phyloP scores from a whole-genome alignment of 1,139 yeast species.

The Yamadazyma sp. region DNA sequence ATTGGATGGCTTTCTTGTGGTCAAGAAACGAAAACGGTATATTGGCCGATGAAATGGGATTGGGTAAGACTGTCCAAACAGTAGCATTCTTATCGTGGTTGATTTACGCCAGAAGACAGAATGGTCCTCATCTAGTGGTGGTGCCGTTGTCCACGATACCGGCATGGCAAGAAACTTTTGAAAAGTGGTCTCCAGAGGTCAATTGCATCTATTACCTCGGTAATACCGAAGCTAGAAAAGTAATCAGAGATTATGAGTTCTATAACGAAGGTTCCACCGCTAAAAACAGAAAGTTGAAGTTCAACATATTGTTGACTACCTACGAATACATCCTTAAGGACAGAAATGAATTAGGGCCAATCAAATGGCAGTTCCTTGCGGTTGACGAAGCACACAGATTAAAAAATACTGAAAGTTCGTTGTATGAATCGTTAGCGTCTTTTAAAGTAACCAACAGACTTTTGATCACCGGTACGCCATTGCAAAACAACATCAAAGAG shows the following conservation, averaged over 20 bases:
- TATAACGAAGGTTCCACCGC: conserved; percentile 26
- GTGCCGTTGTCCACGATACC: conserved; percentile 97
- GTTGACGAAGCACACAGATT: conserved; percentile 98
- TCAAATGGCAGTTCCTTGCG: conserved; percentile 95
- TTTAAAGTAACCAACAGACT: conserved; percentile 83
- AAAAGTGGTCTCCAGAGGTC: conserved; percentile 95
- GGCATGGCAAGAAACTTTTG: conserved; percentile 99
- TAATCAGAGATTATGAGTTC: conserved; percentile 83
- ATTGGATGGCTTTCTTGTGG: conserved; percentile 99
- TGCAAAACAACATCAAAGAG: conserved; percentile 93
- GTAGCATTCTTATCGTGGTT: conserved; percentile 94
- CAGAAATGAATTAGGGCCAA: conserved; percentile 69
- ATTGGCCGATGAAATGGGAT: conserved; percentile 98
- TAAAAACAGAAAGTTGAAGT: conserved; percentile 67
- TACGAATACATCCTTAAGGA: conserved; percentile 95
- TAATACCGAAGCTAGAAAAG: conserved; percentile 80
- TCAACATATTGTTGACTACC: conserved; percentile 86
- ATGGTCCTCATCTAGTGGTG: conserved; percentile 94
- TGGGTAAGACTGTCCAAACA: conserved; percentile 97
- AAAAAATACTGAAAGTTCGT: conserved; percentile 89
- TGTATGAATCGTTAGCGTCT: conserved; percentile 82
- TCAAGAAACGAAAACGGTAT: conserved; percentile 97
- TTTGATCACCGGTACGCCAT: conserved; percentile 95
- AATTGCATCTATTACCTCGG: conserved; percentile 93
- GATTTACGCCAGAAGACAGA: conserved; percentile 88